Evolutionary conservation across 257 asterid genomes (phyloP).

Genomic region (Mitragyna speciosa): DNA sequence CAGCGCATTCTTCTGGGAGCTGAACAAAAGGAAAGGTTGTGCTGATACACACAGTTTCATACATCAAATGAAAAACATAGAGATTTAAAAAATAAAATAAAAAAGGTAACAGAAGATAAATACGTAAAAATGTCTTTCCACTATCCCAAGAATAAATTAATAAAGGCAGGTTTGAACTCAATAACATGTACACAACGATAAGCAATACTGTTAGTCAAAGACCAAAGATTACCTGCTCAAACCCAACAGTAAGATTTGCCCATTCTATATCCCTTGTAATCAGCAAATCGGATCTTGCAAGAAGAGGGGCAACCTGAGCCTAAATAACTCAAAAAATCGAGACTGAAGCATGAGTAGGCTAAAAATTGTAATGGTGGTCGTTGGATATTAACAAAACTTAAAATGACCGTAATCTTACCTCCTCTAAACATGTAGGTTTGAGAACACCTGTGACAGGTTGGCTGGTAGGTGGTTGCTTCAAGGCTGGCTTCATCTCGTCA

Average conservation of each 20-base stretch:
- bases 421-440: constrained; percentile 73
- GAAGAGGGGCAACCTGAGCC: constrained; percentile 84
- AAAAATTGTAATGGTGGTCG: constrained; percentile 5
- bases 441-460: constrained; percentile 74
- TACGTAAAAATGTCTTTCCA: not conserved
- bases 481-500: constrained; percentile 40
- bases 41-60: not conserved
- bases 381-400: constrained; percentile 1
- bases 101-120: not conserved
- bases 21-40: not conserved
- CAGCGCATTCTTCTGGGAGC: not conserved
- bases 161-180: not conserved
- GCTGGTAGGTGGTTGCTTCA: constrained; percentile 76
- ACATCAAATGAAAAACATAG: not conserved
- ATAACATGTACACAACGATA: not conserved
- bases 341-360: constrained; percentile 7
- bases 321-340: constrained; percentile 31
- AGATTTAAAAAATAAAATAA: not conserved
- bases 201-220: constrained; percentile 19
- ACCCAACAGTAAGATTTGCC: constrained; percentile 88
- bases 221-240: constrained; percentile 77
- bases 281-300: constrained; percentile 94
- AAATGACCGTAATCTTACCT: constrained; percentile 47
- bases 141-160: not conserved
- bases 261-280: constrained; percentile 98